Evolutionary conservation across 495 filamentous ascomycete species (phyloP).

Genomic region (Neurospora discreta): DNA sequence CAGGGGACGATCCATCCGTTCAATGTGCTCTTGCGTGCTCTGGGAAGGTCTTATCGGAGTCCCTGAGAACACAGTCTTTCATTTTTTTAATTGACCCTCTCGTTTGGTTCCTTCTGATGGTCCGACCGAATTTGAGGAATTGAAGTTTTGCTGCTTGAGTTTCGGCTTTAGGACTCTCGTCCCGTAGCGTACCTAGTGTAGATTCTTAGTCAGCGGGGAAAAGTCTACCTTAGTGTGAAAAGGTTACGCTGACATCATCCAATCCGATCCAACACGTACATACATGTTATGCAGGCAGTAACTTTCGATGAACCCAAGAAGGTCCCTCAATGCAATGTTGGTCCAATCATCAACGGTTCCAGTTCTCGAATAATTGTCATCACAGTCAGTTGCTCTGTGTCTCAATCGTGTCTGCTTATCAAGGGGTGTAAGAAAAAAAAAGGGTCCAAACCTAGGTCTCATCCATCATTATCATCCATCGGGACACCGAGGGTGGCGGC

Average conservation of each 20-base stretch:
- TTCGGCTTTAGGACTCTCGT: background rate
- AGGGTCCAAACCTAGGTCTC: background rate
- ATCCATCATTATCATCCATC: background rate
- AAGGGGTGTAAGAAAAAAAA: background rate
- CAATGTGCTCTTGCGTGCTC: background rate
- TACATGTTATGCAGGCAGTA: too few species aligned
- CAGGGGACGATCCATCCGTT: background rate
- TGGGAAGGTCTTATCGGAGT: background rate
- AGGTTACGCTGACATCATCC: background rate
- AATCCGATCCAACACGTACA: background rate
- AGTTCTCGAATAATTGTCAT: background rate
- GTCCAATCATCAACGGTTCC: background rate
- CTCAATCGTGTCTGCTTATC: background rate
- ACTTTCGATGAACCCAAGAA: too few species aligned
- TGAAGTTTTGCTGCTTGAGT: background rate
- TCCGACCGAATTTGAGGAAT: background rate
- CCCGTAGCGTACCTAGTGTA: background rate
- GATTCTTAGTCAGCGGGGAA: background rate
- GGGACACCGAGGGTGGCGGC: background rate
- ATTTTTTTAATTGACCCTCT: background rate
- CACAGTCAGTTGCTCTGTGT: background rate
- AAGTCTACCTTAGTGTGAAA: background rate
- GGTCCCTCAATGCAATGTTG: background rate
- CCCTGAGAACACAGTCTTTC: background rate
- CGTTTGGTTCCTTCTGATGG: background rate